Conservation (phyloP, 345 rosid genomes). For the Ceriops tagal region DNA sequence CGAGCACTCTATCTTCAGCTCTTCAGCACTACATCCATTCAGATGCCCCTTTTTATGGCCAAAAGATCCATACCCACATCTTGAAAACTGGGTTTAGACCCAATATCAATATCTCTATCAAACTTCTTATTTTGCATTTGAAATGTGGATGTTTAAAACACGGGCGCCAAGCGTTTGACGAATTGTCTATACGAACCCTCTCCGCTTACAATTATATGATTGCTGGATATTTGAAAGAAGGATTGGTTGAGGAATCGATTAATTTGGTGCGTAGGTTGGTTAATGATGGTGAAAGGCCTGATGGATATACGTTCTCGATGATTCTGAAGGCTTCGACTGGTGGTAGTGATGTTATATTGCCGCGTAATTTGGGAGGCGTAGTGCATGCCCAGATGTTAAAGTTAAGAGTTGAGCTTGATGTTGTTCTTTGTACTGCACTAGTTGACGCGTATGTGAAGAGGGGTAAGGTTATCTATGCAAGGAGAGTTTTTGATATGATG, state of each 20-base stretch:
- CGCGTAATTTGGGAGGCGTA: slow-evolving; percentile 38
- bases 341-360: slow-evolving; percentile 23
- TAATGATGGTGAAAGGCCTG: slow-evolving; percentile 55
- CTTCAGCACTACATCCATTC: slow-evolving; percentile 72
- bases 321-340: slow-evolving; percentile 67
- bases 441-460: slow-evolving; percentile 76
- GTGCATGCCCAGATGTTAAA: slow-evolving; percentile 63
- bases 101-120: slow-evolving; percentile 55
- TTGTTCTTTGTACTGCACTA: slow-evolving; percentile 68
- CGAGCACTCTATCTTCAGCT: slow-evolving; percentile 32
- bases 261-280: slow-evolving; percentile 45
- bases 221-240: slow-evolving; percentile 32
- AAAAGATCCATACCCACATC: slow-evolving; percentile 57
- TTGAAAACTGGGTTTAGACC: slow-evolving; percentile 60
- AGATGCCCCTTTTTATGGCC: slow-evolving; percentile 51
- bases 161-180: slow-evolving; percentile 74
- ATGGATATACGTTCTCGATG: slow-evolving; percentile 78
- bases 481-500: slow-evolving; percentile 70
- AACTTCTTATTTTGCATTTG: slow-evolving; percentile 53
- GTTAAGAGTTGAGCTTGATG: slow-evolving; percentile 53
- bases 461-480: slow-evolving; percentile 53
- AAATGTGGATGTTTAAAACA: slow-evolving; percentile 52
- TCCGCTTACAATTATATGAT: slow-evolving; percentile 64
- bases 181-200: slow-evolving; percentile 58
- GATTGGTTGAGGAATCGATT: slow-evolving; percentile 37